Base-by-base conservation (phyloP, 23 red algal genomes). In the Cyanidiococcus yangmingshanensis region DNA sequence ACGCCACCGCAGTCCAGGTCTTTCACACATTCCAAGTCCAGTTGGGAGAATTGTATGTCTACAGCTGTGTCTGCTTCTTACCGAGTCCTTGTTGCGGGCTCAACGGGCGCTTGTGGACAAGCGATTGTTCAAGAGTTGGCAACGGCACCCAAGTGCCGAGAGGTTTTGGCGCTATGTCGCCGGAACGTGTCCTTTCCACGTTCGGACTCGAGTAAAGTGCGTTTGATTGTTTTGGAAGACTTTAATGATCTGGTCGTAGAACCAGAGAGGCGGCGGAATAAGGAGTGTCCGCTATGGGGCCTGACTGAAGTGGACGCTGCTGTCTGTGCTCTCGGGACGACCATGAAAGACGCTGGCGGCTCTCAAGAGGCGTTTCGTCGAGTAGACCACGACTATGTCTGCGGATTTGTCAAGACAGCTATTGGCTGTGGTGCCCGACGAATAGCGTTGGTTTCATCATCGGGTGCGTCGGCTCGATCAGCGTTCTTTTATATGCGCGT, bases 281-380 rank as follows among this genome's bases (percentile, higher is more conserved):
- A 54, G 45, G 45, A 54, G 12, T 54, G 45, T 54, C 45, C 45
- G 45, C 45, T 54, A 54, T 54, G 45, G 45, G 27, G 63, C 12
- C n/a, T 35, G 7, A 27, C 63, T 7, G 63, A 29, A 2, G 63
- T 71, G 7, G 63, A 7, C n/a, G 63, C 63, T 25, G 63, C 63
- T 7, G 63, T 71, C 16, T 71, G 63, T 35, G 63, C 63, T 12
- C 32, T 71, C 16, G 63, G 63, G 7, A 71, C n/a, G 16, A 71
- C 63, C 7, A 71, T 71, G 63, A 71, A 71, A 71, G 63, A 71
- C n/a, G 21, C 63, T 25, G 63, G 63, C 12, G 63, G 63, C 3
- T 71, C 63, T 7, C 7, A 35, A 35, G 63, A 71, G 63, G 63
- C 27, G 7, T 71, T 71, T 30, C 63, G 27, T 7, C 63, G 63